phyloP scores from a whole-genome alignment of 108 stramenopile genomes.

The Phaeodactylum tricornutum region DNA sequence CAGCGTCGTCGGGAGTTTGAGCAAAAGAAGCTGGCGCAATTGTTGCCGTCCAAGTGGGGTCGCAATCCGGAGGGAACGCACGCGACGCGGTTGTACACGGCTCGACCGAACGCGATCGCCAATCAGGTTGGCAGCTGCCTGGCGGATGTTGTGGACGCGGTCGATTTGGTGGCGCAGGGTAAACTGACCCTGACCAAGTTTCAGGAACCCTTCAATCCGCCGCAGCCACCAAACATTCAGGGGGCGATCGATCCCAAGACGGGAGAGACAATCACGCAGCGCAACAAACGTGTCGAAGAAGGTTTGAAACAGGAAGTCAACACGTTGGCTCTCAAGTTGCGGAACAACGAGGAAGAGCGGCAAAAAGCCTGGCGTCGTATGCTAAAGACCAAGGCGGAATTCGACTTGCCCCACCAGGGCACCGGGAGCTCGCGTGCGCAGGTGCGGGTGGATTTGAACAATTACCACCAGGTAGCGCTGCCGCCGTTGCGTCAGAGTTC shows the following conservation, averaged over 20 bases:
- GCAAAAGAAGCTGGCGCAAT: slow-evolving; percentile 4
- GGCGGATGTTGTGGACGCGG: slow-evolving; percentile 34
- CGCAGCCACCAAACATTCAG: slow-evolving; percentile 17
- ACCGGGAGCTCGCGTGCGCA: background rate
- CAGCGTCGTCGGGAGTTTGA: slow-evolving; percentile 23
- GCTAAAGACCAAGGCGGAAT: slow-evolving; percentile 39
- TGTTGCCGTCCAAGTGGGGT: slow-evolving; percentile 21
- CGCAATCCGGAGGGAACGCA: slow-evolving; percentile 19
- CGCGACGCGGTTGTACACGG: slow-evolving; percentile 11
- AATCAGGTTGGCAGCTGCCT: slow-evolving; percentile 12
- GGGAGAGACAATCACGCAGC: slow-evolving; percentile 41
- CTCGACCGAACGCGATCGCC: slow-evolving; percentile 3
- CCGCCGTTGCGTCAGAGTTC: slow-evolving; percentile 14
- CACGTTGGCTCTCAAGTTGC: slow-evolving; percentile 17
- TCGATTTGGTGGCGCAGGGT: slow-evolving; percentile 9
- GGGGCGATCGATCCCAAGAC: slow-evolving; percentile 17
- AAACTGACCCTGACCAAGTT: slow-evolving; percentile 1
- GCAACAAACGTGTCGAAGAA: slow-evolving; percentile 25
- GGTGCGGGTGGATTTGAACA: slow-evolving; percentile 4
- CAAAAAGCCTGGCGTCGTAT: slow-evolving; percentile 33
- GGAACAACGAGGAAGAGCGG: slow-evolving; percentile 43
- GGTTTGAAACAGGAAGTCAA: slow-evolving; percentile 14
- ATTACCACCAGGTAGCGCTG: slow-evolving; percentile 13
- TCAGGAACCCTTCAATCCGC: slow-evolving; percentile 35
- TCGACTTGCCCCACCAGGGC: slow-evolving; percentile 11